Evolutionary conservation across 2,329 filamentous ascomycete species (phyloP).

Genomic region (Aspergillus spinulosporus): DNA sequence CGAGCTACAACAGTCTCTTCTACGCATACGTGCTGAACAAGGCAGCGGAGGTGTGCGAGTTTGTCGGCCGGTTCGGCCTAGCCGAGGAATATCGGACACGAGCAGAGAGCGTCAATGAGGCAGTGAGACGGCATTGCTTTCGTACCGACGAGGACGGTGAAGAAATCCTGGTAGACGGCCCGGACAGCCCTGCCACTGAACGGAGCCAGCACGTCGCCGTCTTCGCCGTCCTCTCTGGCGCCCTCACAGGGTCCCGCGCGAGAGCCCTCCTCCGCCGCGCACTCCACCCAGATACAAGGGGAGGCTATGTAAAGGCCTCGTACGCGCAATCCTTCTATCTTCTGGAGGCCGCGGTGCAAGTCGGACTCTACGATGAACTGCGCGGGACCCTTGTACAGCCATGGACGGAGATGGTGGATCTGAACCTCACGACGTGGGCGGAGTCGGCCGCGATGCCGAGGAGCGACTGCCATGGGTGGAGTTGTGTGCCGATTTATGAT

Average conservation of each 20-base stretch:
- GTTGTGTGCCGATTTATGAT: slow-evolving; percentile 14
- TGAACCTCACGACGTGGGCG: slow-evolving; percentile 14
- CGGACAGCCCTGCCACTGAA: background rate
- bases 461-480: slow-evolving; percentile 18
- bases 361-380: slow-evolving; percentile 6
- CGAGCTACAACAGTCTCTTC: slow-evolving; percentile 5
- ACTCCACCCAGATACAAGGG: background rate
- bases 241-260: background rate
- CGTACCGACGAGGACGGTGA: background rate
- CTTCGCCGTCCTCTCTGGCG: slow-evolving; percentile 13
- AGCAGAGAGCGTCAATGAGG: background rate
- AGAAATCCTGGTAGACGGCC: background rate
- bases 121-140: background rate
- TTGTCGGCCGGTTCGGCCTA: background rate
- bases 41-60: slow-evolving; percentile 6
- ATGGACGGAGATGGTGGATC: slow-evolving; percentile 8
- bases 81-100: background rate
- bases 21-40: slow-evolving; percentile 6
- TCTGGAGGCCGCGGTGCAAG: slow-evolving; percentile 5
- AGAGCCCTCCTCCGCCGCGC: background rate
- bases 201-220: slow-evolving; percentile 14
- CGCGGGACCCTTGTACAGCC: slow-evolving; percentile 1
- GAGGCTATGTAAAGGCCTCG: background rate
- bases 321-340: slow-evolving; percentile 16
- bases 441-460: slow-evolving; percentile 13